Evolutionary conservation across 2,329 filamentous ascomycete genomes (phyloP).

Genomic region (Simplicillium sp.): DNA sequence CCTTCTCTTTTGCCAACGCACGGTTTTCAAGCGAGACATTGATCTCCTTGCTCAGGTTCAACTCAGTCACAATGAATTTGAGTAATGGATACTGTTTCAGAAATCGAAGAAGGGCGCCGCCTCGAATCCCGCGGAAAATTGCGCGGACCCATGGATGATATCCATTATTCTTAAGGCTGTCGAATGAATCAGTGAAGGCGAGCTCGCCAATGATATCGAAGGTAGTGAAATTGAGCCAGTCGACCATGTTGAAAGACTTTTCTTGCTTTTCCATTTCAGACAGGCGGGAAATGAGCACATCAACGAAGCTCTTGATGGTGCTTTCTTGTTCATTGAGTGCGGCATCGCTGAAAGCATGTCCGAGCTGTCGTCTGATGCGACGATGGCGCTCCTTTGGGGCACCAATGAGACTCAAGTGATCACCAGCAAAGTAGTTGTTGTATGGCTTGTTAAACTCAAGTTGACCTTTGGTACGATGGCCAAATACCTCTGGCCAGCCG

Average conservation of each 20-base stretch:
- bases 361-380: conserved; percentile 14
- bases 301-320: conserved; percentile 15
- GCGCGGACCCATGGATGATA: conserved; percentile 16
- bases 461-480: conserved; percentile 11
- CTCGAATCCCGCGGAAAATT: conserved; percentile 10
- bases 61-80: background rate
- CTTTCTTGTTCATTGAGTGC: conserved; percentile 20
- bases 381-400: conserved; percentile 11
- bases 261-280: conserved; percentile 7
- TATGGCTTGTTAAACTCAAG: conserved; percentile 8
- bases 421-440: conserved; percentile 3
- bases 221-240: conserved; percentile 26
- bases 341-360: conserved; percentile 19
- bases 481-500: conserved; percentile 24
- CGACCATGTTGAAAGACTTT: conserved; percentile 14
- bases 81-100: conserved; percentile 6
- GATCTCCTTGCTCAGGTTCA: conserved; percentile 1
- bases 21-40: conserved; percentile 6
- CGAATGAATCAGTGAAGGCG: conserved; percentile 32
- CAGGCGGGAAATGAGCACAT: conserved; percentile 14
- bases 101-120: conserved; percentile 7
- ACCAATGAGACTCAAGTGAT: conserved; percentile 9
- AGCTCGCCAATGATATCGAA: conserved; percentile 32
- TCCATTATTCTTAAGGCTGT: conserved; percentile 18
- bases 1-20: conserved; percentile 13